phyloP scores from a whole-genome alignment of 225 moss, liverwort and hornwort genomes.

The Straminergon stramineum region DNA sequence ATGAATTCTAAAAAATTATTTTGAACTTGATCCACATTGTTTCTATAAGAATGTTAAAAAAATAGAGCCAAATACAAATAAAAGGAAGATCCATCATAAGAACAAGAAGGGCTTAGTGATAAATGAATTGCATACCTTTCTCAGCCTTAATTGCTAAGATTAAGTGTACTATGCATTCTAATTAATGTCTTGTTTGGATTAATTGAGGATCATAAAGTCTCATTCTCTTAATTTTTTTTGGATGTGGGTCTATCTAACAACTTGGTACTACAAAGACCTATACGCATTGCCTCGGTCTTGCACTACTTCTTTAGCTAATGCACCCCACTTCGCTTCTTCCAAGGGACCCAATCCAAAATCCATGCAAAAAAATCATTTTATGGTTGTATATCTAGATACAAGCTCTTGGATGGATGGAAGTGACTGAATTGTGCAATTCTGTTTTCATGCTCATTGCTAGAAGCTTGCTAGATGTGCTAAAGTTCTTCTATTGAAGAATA shows the following conservation, averaged over 20 bases:
- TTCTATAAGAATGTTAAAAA: neutral
- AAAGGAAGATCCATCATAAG: neutral
- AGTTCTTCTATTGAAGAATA: neutral
- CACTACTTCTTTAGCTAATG: neutral
- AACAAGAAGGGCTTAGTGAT: fast-evolving
- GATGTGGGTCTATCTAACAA: fast-evolving
- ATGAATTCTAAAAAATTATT: neutral
- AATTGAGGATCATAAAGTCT: neutral
- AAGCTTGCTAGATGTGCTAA: neutral
- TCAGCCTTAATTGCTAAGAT: neutral
- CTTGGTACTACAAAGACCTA: neutral
- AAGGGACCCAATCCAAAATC: neutral
- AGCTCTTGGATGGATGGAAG: neutral
- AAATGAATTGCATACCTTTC: neutral
- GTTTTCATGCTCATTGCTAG: neutral
- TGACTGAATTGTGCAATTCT: neutral
- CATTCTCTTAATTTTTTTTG: neutral
- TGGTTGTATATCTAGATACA: neutral
- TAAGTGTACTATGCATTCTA: neutral
- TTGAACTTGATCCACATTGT: fast-evolving
- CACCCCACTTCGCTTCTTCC: fast-evolving
- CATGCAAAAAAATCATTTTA: neutral
- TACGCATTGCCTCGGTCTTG: fast-evolving
- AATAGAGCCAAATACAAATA: neutral
- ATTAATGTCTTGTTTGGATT: neutral